These are phyloP conservation scores for Hyphopichia khmerensis DNA, from an alignment of 1,139 yeast species.

Conservation along the genomic window DNA sequence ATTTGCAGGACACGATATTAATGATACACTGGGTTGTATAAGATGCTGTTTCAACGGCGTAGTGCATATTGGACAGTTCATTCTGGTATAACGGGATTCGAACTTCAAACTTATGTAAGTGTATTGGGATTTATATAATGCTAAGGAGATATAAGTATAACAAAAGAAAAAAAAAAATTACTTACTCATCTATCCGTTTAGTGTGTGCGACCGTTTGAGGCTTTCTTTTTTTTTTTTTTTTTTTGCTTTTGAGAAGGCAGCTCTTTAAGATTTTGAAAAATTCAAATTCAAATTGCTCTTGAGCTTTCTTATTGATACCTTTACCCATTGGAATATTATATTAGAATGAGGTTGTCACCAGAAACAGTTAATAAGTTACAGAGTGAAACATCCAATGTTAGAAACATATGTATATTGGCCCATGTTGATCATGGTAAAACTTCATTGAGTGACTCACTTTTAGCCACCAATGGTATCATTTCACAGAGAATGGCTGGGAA, in stretches of 20 bases:
- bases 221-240: neutral
- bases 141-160: too few relatives aligned
- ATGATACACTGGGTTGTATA: slow-evolving; percentile 24
- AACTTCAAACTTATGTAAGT: too few relatives aligned
- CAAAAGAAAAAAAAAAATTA: too few relatives aligned
- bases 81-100: too few relatives aligned
- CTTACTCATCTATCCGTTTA: too few relatives aligned
- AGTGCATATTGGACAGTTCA: slow-evolving; percentile 30
- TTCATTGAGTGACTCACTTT: slow-evolving; percentile 83
- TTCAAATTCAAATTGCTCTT: too few relatives aligned
- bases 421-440: slow-evolving; percentile 99
- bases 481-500: slow-evolving; percentile 95
- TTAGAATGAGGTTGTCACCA: slow-evolving; percentile 51
- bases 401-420: slow-evolving; percentile 94
- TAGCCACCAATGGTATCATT: slow-evolving; percentile 95
- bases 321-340: neutral
- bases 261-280: too few relatives aligned
- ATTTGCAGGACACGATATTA: slow-evolving; percentile 27
- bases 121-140: too few relatives aligned
- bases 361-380: slow-evolving; percentile 69
- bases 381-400: slow-evolving; percentile 61
- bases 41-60: slow-evolving; percentile 23
- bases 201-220: neutral
- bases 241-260: neutral
- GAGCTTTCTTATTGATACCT: too few relatives aligned